Base-by-base conservation (phyloP, 129 eudicot genomes). In the sunflower (Helianthus annuus) region DNA sequence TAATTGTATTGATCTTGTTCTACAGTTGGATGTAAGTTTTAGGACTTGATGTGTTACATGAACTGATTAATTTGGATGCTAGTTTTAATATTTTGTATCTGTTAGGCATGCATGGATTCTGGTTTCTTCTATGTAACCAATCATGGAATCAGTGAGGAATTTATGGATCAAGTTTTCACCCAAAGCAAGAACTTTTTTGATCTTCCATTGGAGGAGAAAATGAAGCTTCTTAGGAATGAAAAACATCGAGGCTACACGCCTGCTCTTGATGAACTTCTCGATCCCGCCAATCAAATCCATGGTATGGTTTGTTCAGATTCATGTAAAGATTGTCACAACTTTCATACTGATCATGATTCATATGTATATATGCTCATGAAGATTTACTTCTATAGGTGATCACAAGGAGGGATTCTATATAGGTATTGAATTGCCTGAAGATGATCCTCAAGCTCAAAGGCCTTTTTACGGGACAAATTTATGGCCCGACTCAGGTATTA, bases 331-430 rank as follows among this genome's bases (percentile, higher is more conserved):
- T 27, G 32, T 27, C 32, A 27, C 32, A 27, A 2, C 32, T 27
- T 27, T 27, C 32, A 27, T 27, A 27, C 32, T 27, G 32, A 27
- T 27, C 32, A 27, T 39, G 32, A 27, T 27, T 27, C 32, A 27
- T 27, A 19, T 19, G 22, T 0, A 19, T 19, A 19, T 19, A 19
- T 19, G 36, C 36, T 32, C 36, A 32, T 32, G 36, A 32, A 32
- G 36, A 32, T 32, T 32, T 32, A 32, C 36, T 32, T 32, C 15
- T 9, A 52, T 69, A 90, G 98, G 98, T 64, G 98, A 94, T 71
- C 82, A 85, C 78, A 94, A 90, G 77, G 98, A 94, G 73, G 98
- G 98, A 76, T 94, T 87, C 77, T 94, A 90, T 69, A 90, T 90
- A 58, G 98, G 98, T 57, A 32, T 88, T 72, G 98, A 90, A 83